Conservation (phyloP, 441 rosid genomes). For the Flueggea neowawraea region DNA sequence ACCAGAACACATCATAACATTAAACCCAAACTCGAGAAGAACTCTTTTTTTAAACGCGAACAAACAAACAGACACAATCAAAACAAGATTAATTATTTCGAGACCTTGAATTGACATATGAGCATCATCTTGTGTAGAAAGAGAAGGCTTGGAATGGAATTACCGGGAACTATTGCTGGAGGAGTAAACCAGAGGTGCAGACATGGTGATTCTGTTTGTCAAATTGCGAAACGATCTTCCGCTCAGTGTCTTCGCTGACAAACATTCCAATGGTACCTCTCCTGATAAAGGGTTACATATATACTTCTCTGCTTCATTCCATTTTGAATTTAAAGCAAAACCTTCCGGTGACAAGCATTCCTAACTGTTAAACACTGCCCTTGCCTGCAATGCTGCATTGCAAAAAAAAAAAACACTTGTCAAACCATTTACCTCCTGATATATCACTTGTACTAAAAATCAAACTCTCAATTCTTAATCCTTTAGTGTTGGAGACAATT, state of each 20-base stretch:
- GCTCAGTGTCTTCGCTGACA: conserved; percentile 78
- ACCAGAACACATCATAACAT: no score
- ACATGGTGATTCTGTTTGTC: conserved; percentile 51
- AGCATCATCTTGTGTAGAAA: not conserved
- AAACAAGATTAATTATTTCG: no score
- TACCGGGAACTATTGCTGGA: conserved; percentile 5
- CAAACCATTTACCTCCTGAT: no score
- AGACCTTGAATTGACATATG: conserved; percentile 49
- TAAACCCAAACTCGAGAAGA: no score
- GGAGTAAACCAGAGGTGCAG: conserved; percentile 76
- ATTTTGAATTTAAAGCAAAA: conserved; percentile 80
- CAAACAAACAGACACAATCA: no score
- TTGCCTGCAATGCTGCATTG: conserved; percentile 80
- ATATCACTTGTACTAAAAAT: no score
- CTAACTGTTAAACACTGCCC: conserved; percentile 45
- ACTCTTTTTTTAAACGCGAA: no score
- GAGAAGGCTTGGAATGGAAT: conserved; percentile 19
- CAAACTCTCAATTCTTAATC: no score
- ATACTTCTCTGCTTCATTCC: conserved; percentile 97
- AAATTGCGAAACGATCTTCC: conserved; percentile 66
- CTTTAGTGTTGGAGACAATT: no score
- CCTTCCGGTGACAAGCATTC: conserved; percentile 76
- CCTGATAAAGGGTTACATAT: conserved; percentile 95
- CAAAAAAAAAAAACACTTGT: no score
- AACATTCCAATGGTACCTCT: conserved; percentile 88